Conservation (phyloP, 257 asterid genomes). For the Cordia subcordata region DNA sequence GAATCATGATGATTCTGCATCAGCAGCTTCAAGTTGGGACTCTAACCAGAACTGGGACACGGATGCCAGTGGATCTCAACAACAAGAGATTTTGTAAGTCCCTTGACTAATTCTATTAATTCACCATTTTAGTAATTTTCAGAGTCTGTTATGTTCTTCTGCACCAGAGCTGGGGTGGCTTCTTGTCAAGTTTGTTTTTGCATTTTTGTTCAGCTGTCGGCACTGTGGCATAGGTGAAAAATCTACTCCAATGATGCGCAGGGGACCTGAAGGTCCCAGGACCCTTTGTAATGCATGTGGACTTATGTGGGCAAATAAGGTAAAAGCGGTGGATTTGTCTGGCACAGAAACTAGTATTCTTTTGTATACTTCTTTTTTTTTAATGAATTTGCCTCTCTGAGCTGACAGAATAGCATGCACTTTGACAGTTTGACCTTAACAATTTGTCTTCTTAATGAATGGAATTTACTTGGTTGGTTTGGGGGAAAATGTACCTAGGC, state of each 20-base stretch:
- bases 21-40: conserved; percentile 66
- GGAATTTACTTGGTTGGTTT: no score
- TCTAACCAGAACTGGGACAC: conserved; percentile 51
- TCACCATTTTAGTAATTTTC: background rate
- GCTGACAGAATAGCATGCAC: background rate
- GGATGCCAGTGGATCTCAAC: conserved; percentile 43
- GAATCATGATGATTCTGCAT: conserved; percentile 51
- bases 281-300: conserved; percentile 90
- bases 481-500: no score
- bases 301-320: conserved; percentile 89
- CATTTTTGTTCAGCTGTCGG: conserved; percentile 43
- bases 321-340: conserved; percentile 7
- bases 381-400: background rate
- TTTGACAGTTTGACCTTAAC: no score
- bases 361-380: background rate
- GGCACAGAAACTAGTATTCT: background rate
- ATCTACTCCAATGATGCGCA: conserved; percentile 84
- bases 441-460: no score
- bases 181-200: background rate
- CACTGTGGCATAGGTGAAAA: conserved; percentile 70
- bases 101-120: background rate
- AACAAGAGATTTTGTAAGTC: conserved; percentile 55
- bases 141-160: background rate
- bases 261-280: conserved; percentile 86
- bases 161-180: background rate